Evolutionary conservation across 1,284 basidiomycete genomes (phyloP).

Genomic region (Gomphus bonarii): DNA sequence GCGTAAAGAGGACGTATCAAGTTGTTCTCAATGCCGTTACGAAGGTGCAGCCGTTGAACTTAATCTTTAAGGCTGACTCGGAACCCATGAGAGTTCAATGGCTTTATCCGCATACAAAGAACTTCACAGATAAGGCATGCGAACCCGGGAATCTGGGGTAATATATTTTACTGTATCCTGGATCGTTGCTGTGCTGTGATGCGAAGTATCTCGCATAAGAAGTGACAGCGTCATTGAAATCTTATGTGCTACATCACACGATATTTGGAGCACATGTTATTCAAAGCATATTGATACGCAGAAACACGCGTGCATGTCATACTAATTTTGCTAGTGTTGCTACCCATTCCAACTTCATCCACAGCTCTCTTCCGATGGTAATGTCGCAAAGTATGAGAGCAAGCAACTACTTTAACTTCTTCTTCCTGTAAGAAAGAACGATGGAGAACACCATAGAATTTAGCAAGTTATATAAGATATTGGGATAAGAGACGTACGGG

Average conservation of each 20-base stretch:
- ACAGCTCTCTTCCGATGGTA: neutral
- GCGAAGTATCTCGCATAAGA: neutral
- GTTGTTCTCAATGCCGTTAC: neutral
- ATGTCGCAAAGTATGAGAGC: neutral
- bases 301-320: neutral
- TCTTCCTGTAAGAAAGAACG: conserved; percentile 46
- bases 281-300: neutral
- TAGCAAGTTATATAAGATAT: neutral
- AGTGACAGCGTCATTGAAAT: neutral
- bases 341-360: neutral
- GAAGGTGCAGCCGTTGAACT: neutral
- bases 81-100: neutral
- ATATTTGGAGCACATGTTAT: neutral
- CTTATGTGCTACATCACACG: neutral
- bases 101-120: neutral
- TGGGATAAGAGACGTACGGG: conserved; percentile 49
- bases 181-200: neutral
- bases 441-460: conserved; percentile 6
- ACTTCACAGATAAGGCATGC: neutral
- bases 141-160: neutral
- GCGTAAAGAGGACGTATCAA: neutral
- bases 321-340: neutral
- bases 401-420: conserved; percentile 86
- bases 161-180: neutral
- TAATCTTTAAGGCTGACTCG: neutral